Conservation (phyloP, 2,329 filamentous ascomycete species). For the Microcyclosporella mali region DNA sequence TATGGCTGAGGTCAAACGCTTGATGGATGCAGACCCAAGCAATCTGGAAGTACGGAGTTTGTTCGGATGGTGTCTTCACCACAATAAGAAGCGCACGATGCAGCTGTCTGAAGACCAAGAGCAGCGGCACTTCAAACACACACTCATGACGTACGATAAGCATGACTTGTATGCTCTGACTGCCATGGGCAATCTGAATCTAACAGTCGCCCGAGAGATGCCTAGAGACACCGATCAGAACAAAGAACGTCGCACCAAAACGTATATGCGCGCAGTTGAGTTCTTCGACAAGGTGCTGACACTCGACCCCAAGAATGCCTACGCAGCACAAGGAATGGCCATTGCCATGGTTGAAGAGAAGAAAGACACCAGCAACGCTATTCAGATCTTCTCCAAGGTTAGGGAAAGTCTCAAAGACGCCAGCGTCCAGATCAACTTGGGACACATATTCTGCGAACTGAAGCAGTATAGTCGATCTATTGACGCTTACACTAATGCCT, state of each 20-base stretch:
- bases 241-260: slow-evolving; percentile 80
- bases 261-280: slow-evolving; percentile 87
- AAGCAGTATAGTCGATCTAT: slow-evolving; percentile 87
- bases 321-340: slow-evolving; percentile 90
- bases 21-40: slow-evolving; percentile 75
- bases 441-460: slow-evolving; percentile 85
- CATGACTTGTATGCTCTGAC: slow-evolving; percentile 95
- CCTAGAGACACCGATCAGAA: slow-evolving; percentile 81
- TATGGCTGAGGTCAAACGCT: slow-evolving; percentile 73
- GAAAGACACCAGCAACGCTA: slow-evolving; percentile 75
- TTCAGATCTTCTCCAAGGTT: slow-evolving; percentile 84
- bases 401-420: slow-evolving; percentile 74
- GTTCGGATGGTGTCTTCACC: slow-evolving; percentile 93
- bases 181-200: slow-evolving; percentile 93
- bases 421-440: slow-evolving; percentile 85
- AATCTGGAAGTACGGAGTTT: slow-evolving; percentile 89
- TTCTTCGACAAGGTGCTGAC: slow-evolving; percentile 98
- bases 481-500: slow-evolving; percentile 82
- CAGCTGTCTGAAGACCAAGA: slow-evolving; percentile 87
- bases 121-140: slow-evolving; percentile 93
- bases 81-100: slow-evolving; percentile 71
- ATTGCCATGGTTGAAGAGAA: slow-evolving; percentile 93
- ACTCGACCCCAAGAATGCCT: slow-evolving; percentile 90
- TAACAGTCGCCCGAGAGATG: slow-evolving; percentile 88
- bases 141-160: slow-evolving; percentile 88